Evolutionary conservation across 306 rosid genomes (phyloP).

Genomic region (Cicer chorassanicum): DNA sequence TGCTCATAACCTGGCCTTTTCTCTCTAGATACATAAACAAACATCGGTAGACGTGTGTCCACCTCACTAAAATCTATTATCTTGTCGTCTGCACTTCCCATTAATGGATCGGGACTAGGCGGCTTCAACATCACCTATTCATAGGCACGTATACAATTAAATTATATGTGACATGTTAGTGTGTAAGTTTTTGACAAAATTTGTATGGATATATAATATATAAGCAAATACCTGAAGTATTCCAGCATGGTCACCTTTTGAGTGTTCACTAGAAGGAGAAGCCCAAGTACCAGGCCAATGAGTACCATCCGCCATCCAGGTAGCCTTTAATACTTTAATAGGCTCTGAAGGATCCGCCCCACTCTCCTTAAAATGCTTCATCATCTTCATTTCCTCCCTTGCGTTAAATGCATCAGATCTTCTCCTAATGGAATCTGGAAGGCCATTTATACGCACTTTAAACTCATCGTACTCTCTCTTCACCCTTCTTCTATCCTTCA

Average conservation of each 20-base stretch:
- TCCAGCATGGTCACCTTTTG: constrained; percentile 60
- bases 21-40: constrained; percentile 60
- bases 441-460: constrained; percentile 62
- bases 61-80: constrained; percentile 53
- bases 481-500: constrained; percentile 59
- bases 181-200: background rate
- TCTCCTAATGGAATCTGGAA: constrained; percentile 60
- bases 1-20: constrained; percentile 64
- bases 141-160: background rate
- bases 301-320: constrained; percentile 70
- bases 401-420: constrained; percentile 67
- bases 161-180: background rate
- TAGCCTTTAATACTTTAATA: constrained; percentile 53
- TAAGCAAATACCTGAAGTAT: constrained; percentile 53
- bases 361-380: constrained; percentile 56
- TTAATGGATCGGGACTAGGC: constrained; percentile 52
- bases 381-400: constrained; percentile 65
- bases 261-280: constrained; percentile 47
- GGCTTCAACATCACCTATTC: constrained; percentile 60
- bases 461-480: constrained; percentile 67
- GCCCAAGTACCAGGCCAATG: constrained; percentile 69
- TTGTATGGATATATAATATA: background rate
- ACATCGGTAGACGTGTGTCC: constrained; percentile 57
- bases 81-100: constrained; percentile 51
- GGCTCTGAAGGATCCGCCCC: constrained; percentile 54